Evolutionary conservation across 2,329 filamentous ascomycete species (phyloP).

Genomic region (Phaeosphaeria sp.): DNA sequence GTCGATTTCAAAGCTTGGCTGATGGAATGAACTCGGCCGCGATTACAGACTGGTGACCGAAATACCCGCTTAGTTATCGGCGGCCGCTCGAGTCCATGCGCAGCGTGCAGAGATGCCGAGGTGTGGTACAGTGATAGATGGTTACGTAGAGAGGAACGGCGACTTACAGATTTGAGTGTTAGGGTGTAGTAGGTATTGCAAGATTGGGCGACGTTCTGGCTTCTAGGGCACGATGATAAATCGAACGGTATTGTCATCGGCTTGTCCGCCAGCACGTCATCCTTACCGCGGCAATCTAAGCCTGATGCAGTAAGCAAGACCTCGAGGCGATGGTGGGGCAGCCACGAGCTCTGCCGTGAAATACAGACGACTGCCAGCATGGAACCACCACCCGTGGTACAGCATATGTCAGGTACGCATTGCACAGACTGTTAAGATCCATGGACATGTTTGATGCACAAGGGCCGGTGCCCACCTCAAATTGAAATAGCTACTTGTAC

Average conservation of each 20-base stretch:
- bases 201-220: constrained; percentile 14
- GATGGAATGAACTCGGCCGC: constrained; percentile 44
- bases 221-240: constrained; percentile 32
- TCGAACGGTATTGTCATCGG: constrained; percentile 12
- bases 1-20: constrained; percentile 44
- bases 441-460: background rate
- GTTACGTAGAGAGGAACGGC: constrained; percentile 4
- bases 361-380: background rate
- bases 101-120: constrained; percentile 17
- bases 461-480: background rate
- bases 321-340: constrained; percentile 1
- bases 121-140: constrained; percentile 7
- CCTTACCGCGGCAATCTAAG: background rate
- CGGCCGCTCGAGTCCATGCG: constrained; percentile 34
- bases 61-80: constrained; percentile 37
- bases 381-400: no score
- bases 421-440: background rate
- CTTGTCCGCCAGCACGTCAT: background rate
- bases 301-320: constrained; percentile 15
- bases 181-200: constrained; percentile 20
- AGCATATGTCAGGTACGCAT: background rate
- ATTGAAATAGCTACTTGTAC: constrained; percentile 1
- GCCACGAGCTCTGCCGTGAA: background rate
- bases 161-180: constrained; percentile 34
- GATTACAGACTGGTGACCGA: constrained; percentile 37